Percentiles rank a stretch among this genome's conserved stretches.
These are phyloP conservation scores for Juncus inflexus DNA, from an alignment of 176 grass and related monocot genomes.

Conservation along the genomic window DNA sequence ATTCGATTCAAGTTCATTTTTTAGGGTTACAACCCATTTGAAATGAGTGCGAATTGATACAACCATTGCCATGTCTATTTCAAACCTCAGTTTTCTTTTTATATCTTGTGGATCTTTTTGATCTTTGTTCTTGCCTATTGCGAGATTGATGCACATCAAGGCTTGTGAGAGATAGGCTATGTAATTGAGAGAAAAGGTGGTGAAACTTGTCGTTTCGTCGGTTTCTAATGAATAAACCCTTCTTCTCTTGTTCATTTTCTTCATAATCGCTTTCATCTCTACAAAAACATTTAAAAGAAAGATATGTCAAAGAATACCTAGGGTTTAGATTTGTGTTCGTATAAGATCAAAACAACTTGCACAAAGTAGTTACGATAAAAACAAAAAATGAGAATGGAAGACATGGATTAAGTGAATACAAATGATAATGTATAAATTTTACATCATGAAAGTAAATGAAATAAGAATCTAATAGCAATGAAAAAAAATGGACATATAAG, in stretches of 20 bases:
- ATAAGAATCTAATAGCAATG: too few species aligned
- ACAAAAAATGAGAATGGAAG: too few species aligned
- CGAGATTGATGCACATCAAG: conserved; percentile 16
- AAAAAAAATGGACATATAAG: neutral
- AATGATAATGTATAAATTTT: too few species aligned
- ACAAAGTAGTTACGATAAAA: too few species aligned
- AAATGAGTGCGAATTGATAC: conserved; percentile 16
- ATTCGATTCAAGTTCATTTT: neutral
- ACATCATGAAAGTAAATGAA: too few species aligned
- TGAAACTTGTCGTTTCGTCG: neutral
- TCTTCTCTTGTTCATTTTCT: conserved; percentile 10
- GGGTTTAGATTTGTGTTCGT: too few species aligned
- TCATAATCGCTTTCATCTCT: conserved; percentile 12
- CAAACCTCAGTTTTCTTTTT: conserved; percentile 1
- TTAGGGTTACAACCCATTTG: conserved; percentile 13
- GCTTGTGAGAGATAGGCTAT: conserved; percentile 6
- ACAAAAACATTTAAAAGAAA: neutral
- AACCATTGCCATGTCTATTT: conserved; percentile 24
- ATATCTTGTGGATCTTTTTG: neutral
- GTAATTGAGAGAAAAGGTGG: conserved; percentile 15
- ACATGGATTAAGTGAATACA: too few species aligned
- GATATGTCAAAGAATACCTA: too few species aligned
- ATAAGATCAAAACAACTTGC: too few species aligned
- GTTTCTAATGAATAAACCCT: neutral
- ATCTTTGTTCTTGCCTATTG: neutral